Base-by-base conservation (phyloP, 2,329 filamentous ascomycete genomes). In the Stemphylium lycopersici region DNA sequence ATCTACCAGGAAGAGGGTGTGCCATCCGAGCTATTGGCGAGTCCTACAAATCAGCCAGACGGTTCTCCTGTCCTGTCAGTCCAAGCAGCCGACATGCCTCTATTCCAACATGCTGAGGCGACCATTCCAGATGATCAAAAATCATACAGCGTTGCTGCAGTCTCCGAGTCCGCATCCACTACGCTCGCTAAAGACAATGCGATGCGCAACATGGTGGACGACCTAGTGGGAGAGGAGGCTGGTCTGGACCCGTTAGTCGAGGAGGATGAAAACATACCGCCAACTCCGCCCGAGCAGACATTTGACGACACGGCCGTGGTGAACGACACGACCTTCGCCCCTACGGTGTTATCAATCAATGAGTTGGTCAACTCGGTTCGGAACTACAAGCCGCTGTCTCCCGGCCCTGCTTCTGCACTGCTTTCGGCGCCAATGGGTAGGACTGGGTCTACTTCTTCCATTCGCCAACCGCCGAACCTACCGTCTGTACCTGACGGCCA, bases 171-270 rank as follows among this genome's bases (percentile, higher is more conserved):
- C n/a, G 78, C 80, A 16, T 81, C 80, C 4, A 75, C 77, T 42
- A 68, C 66, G 13, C 41, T 74, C 16, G 70, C 74, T 7, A 75
- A 75, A 46, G 81, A 83, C 52, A 76, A 74, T n/a, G 79, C 80
- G 20, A 81, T 85, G 75, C 79, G 78, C 56, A 78, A 78, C 8
- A 86, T 86, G 84, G 84, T 87, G 12, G 82, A 86, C 59, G 77
- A 82, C 53, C 73, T 87, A 24, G 77, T 86, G 45, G 75, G 74
- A 38, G 68, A 68, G 16, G 75, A 79, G 43, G 76, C 77, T 22
- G 72, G 76, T 37, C 56, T 77, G 43, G 74, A 75, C 53, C 70
- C 73, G 18, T 61, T 76, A 22, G 69, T 65, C 7, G 78, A 80
- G 43, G 78, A 79, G 53, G 75, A 76, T 26, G 74, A 77, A 48